Percentiles rank a stretch among this genome's conserved stretches.
These are phyloP conservation scores for Clarireedia hainanense DNA, from an alignment of 2,329 filamentous ascomycete genomes.

Conservation along the genomic window DNA sequence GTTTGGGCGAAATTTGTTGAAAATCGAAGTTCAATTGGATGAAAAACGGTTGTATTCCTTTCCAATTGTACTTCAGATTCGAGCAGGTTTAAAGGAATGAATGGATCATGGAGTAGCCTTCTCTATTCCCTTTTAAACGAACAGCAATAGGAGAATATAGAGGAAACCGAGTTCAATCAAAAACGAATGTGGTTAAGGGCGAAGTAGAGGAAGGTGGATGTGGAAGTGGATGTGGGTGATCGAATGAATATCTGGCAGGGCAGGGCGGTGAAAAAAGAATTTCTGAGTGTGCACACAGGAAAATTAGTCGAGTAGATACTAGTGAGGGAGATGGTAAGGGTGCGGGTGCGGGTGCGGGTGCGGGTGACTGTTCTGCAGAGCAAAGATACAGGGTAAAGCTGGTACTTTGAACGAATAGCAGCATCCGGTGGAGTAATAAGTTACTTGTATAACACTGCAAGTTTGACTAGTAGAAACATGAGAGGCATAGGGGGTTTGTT, in stretches of 20 bases:
- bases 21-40: conserved; percentile 2
- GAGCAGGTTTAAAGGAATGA: conserved; percentile 4
- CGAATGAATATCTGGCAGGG: neutral
- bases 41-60: conserved; percentile 5
- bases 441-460: too few relatives aligned
- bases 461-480: neutral
- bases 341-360: neutral
- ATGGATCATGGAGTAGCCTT: conserved; percentile 6
- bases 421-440: neutral
- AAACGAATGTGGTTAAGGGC: conserved; percentile 9
- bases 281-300: neutral
- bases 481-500: neutral
- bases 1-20: conserved; percentile 4
- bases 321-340: neutral
- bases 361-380: neutral
- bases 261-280: neutral
- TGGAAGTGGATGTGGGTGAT: neutral
- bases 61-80: conserved; percentile 5
- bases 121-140: neutral
- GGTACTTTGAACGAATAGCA: conserved; percentile 2
- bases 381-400: too few relatives aligned
- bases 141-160: conserved; percentile 1
- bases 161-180: neutral
- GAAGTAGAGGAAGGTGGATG: neutral
- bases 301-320: neutral